Evolutionary conservation across 169 alveolate species (phyloP).

Genomic region (Amoebophrya sp.): DNA sequence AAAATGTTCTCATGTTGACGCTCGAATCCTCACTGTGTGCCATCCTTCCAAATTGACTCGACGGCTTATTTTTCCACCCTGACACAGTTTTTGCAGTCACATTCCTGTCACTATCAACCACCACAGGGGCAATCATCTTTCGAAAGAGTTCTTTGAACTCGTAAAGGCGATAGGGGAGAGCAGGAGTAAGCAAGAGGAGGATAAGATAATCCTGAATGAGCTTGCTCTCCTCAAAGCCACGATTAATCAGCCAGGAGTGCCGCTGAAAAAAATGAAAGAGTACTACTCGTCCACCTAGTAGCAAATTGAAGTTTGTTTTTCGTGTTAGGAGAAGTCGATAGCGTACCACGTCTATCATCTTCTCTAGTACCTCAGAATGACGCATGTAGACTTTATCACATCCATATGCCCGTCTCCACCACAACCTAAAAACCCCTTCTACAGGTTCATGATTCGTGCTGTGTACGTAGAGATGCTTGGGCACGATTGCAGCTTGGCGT

Average conservation of each 20-base stretch:
- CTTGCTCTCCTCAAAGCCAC: conserved; percentile 60
- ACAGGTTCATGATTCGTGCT: conserved; percentile 76
- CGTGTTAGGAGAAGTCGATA: too few species aligned
- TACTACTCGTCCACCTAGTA: too few species aligned
- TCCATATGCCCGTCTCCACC: conserved; percentile 37
- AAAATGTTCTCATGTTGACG: too few species aligned
- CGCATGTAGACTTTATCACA: conserved; percentile 58
- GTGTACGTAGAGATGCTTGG: conserved; percentile 90
- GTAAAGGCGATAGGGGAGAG: conserved; percentile 86
- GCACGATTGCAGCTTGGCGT: conserved; percentile 86
- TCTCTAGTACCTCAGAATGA: neutral
- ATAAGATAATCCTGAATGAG: conserved; percentile 78
- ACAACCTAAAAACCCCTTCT: too few species aligned
- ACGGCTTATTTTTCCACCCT: too few species aligned
- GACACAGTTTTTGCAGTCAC: too few species aligned
- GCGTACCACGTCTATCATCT: too few species aligned
- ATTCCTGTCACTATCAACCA: too few species aligned
- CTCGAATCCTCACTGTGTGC: too few species aligned
- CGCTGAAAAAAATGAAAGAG: conserved; percentile 52
- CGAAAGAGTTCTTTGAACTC: conserved; percentile 71
- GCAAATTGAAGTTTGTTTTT: too few species aligned
- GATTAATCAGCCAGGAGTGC: conserved; percentile 51
- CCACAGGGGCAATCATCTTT: neutral
- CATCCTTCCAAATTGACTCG: too few species aligned
- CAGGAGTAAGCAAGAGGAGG: conserved; percentile 87